Evolutionary conservation across 192 early-diverging fungal genomes (phyloP).

Genomic region (Coemansia sp.): DNA sequence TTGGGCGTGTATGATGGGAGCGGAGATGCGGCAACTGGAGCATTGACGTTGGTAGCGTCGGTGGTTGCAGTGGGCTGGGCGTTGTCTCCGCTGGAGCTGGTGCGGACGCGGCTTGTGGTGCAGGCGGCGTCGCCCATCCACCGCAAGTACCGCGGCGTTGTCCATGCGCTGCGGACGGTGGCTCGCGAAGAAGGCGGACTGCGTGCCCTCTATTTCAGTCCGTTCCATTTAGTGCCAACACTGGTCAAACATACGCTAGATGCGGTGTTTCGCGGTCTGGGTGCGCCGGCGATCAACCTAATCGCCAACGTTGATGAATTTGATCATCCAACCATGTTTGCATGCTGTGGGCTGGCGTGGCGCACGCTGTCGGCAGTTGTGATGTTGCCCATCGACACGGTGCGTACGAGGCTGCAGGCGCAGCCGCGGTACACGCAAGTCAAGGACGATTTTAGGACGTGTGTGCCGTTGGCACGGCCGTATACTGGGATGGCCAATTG

Average conservation of each 20-base stretch:
- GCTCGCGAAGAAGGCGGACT: slow-evolving; percentile 76
- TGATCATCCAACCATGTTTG: slow-evolving; percentile 66
- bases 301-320: slow-evolving; percentile 55
- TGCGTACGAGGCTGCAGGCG: slow-evolving; percentile 78
- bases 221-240: slow-evolving; percentile 72
- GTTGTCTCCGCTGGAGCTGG: slow-evolving; percentile 88
- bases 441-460: slow-evolving; percentile 60
- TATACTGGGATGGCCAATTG: slow-evolving; percentile 74
- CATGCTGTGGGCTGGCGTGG: slow-evolving; percentile 63
- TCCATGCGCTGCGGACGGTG: slow-evolving; percentile 77
- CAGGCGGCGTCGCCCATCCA: slow-evolving; percentile 75
- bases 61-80: slow-evolving; percentile 74
- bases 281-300: slow-evolving; percentile 66
- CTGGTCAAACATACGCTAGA: slow-evolving; percentile 75
- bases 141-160: slow-evolving; percentile 78
- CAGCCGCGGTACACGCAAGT: slow-evolving; percentile 62
- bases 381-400: slow-evolving; percentile 82
- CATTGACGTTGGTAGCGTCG: slow-evolving; percentile 71
- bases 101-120: slow-evolving; percentile 82
- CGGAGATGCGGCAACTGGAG: slow-evolving; percentile 61
- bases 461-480: slow-evolving; percentile 59
- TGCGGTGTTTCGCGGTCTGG: slow-evolving; percentile 68
- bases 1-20: slow-evolving; percentile 85
- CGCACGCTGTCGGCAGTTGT: slow-evolving; percentile 73
- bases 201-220: slow-evolving; percentile 64